Percentiles rank a stretch among this genome's conserved stretches.
Conservation (phyloP, 345 rosid genomes). For the Anacardium occidentale region DNA sequence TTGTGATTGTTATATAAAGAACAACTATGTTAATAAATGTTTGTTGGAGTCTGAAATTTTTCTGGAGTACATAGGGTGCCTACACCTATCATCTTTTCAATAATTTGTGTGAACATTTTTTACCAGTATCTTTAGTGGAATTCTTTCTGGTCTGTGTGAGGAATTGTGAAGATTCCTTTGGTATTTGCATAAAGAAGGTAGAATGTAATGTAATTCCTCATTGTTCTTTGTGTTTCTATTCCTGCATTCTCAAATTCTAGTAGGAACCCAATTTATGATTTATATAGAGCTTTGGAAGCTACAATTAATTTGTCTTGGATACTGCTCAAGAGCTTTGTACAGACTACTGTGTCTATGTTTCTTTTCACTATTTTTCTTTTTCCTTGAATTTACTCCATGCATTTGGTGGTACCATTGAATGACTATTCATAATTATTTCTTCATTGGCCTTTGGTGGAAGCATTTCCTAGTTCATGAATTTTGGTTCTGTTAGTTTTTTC, state of each 20-base stretch:
- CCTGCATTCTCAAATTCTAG: background rate
- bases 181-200: background rate
- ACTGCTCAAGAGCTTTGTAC: background rate
- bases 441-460: constrained; percentile 15
- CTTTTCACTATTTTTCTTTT: constrained; percentile 1
- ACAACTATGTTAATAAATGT: background rate
- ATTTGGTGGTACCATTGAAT: background rate
- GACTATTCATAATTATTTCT: background rate
- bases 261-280: background rate
- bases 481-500: constrained; percentile 20
- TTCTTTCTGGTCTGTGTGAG: background rate
- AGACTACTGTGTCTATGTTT: background rate
- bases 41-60: background rate
- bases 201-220: constrained; percentile 8
- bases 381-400: background rate
- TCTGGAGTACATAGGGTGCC: background rate
- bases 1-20: background rate
- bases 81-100: background rate
- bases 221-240: background rate
- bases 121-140: background rate
- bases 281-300: background rate
- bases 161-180: background rate
- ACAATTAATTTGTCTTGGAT: background rate
- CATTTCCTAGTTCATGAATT: background rate
- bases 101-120: background rate